Evolutionary conservation across 2,329 filamentous ascomycete species (phyloP), one percentile per base, ranked within the genome.

Genomic region (Colletotrichum spinosum): DNA sequence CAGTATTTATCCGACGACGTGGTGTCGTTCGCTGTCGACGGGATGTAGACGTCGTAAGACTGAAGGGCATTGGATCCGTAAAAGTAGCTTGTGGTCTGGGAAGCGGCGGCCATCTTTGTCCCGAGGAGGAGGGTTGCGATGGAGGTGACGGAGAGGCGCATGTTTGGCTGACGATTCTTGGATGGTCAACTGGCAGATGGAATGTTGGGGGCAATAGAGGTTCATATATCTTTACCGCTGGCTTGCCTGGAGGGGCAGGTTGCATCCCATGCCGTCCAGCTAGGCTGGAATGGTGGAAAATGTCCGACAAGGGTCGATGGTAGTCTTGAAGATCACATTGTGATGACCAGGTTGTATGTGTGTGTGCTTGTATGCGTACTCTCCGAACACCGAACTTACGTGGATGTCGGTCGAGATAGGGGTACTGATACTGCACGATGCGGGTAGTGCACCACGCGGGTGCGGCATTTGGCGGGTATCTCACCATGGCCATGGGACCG

Each of bases 11-110:
- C 12, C 17, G 45, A 15, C 38, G 57, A 8, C 5, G 57, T 8
- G 6, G n/a, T 3, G 15, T 33, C 42, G 4, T 7, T 42, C 1
- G 50, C 35, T 1, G 49, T 9, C 4, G 57, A 25, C 0, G 51
- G 61, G 0, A 61, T 44, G 12, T 65, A 65, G n/a, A 65, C 50
- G 11, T 61, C 51, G 34, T 65, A 65, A 1, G 57, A 54, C 13
- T 65, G 61, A 6, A 60, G 61, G 7, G 55, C 39, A 17, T 65
- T 65, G 7, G 56, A 11, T 8, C 61, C 61, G 25, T 65, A 65
- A 5, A n/a, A 50, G 45, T 65, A 65, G 33, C 50, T 61, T 8
- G 61, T 65, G 3, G 41, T 38, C 6, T 54, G 44, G 17, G 54
- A 4, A 42, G 61, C 34, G 44, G 44, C 17, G 9, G 56, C 50